Evolutionary conservation across 208 protist genomes (phyloP).

Genomic region (Acanthamoeba royreba): DNA sequence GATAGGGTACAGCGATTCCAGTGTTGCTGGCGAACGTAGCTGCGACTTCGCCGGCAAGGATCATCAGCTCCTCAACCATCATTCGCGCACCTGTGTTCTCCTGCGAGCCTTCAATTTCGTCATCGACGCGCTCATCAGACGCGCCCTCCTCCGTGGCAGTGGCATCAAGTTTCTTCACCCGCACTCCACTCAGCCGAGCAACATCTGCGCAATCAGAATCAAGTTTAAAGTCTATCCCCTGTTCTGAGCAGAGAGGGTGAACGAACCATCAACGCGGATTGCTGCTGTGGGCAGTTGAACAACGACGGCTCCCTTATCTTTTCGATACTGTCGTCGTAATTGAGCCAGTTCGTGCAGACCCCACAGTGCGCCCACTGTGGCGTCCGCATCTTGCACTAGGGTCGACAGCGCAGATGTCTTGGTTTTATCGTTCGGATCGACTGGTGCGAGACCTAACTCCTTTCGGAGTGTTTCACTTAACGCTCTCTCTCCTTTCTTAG

Average conservation of each 20-base stretch:
- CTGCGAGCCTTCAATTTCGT: not conserved
- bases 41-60: not conserved
- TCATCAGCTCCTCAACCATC: constrained; percentile 39
- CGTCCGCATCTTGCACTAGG: not conserved
- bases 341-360: not conserved
- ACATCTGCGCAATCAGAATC: not conserved
- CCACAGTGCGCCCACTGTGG: not conserved
- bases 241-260: too few species aligned
- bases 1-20: not conserved
- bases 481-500: not conserved
- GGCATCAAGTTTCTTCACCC: not conserved
- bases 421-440: not conserved
- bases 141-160: not conserved
- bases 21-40: not conserved
- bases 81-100: not conserved
- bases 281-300: not conserved
- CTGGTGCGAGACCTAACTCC: not conserved
- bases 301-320: not conserved
- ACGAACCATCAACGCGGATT: not conserved
- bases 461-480: too few species aligned
- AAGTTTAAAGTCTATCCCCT: too few species aligned
- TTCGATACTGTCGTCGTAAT: not conserved
- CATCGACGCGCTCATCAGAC: not conserved
- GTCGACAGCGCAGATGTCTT: not conserved
- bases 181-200: not conserved